These are phyloP conservation scores for Cercospora berteroae DNA, from an alignment of 2,329 filamentous ascomycete species.

Conservation along the genomic window DNA sequence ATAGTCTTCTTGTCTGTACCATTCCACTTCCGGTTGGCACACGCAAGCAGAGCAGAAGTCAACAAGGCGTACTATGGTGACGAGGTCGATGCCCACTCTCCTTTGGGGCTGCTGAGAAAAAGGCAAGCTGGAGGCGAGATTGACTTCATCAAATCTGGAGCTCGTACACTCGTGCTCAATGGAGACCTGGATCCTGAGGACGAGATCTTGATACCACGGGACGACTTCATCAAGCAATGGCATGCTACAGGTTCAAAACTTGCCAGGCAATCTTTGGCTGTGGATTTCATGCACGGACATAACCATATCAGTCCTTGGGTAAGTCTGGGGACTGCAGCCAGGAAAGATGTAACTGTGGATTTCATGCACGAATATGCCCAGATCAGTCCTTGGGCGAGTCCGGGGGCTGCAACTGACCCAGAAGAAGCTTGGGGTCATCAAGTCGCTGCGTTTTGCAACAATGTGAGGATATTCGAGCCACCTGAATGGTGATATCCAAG, in stretches of 20 bases:
- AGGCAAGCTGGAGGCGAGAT: constrained; percentile 10
- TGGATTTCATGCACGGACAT: constrained; percentile 29
- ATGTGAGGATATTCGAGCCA: constrained; percentile 20
- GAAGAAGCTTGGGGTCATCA: constrained; percentile 33
- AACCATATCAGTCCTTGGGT: constrained; percentile 32
- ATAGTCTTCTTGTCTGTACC: constrained; percentile 31
- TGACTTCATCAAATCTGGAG: constrained; percentile 22
- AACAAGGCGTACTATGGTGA: constrained; percentile 30
- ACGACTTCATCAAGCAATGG: constrained; percentile 31
- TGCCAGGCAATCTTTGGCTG: constrained; percentile 23
- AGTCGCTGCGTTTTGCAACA: constrained; percentile 27
- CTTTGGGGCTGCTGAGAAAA: constrained; percentile 27
- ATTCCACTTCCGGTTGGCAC: constrained; percentile 25
- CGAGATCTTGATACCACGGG: constrained; percentile 27
- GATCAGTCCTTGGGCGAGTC: constrained; percentile 26
- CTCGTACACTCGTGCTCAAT: constrained; percentile 24
- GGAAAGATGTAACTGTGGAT: constrained; percentile 28
- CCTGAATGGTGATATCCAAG: too few relatives aligned
- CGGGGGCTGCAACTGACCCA: constrained; percentile 28
- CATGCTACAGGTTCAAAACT: constrained; percentile 16
- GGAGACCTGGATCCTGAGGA: constrained; percentile 32
- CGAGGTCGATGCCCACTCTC: constrained; percentile 16
- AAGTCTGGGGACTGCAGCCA: constrained; percentile 27
- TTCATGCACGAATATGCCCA: constrained; percentile 32
- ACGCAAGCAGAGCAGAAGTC: constrained; percentile 15